Evolutionary conservation across 2,329 filamentous ascomycete species (phyloP), one percentile per base, ranked within the genome.

Genomic region (Arthrobotrys megalospora): DNA sequence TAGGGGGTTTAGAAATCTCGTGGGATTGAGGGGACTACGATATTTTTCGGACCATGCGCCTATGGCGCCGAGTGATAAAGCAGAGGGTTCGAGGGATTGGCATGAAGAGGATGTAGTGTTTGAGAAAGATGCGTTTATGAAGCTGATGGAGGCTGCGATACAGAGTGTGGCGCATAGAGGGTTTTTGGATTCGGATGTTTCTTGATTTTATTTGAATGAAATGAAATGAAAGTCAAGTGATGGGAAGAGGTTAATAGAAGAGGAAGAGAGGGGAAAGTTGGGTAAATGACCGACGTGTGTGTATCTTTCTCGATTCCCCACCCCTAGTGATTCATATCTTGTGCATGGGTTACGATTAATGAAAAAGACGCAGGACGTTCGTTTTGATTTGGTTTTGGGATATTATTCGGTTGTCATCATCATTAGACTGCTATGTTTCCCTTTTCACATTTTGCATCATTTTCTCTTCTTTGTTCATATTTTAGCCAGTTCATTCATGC

Each of bases 1-100:
- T 72, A 83, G 83, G 76, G 85, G 84, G 0, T 87, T 86, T 76
- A 82, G 84, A 24, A 86, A 86, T 80, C 70, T 87, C 1, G 85
- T 85, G 4, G 82, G 80, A 45, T 82, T 86, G 81, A 79, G 82
- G 10, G 84, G 84, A 0, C 81, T 84, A 16, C 80, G 70, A 10
- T 86, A 86, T 80, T 85, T 85, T 58, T 82, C 83, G 34, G 80
- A 82, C 4, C 84, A 86, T 71, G 84, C 82, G 7, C 69, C 52
- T 14, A 75, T 67, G 10, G 63, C 69, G 48, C 62, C 77, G 48
- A 77, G 58, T 21, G 50, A 50, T 10, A 32, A 11, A n/a, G 12
- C 41, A 2, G 53, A 47, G 2, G 16, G 1, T 1, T 34, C 34
- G 24, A 45, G 62, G 28, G 75, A 82, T 75, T 82, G 81, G 81